A percentile compares a stretch with the other conserved stretches of the same genome.
These are phyloP conservation scores for Talaromyces funiculosus DNA, from an alignment of 2,329 filamentous ascomycete genomes.

Conservation along the genomic window DNA sequence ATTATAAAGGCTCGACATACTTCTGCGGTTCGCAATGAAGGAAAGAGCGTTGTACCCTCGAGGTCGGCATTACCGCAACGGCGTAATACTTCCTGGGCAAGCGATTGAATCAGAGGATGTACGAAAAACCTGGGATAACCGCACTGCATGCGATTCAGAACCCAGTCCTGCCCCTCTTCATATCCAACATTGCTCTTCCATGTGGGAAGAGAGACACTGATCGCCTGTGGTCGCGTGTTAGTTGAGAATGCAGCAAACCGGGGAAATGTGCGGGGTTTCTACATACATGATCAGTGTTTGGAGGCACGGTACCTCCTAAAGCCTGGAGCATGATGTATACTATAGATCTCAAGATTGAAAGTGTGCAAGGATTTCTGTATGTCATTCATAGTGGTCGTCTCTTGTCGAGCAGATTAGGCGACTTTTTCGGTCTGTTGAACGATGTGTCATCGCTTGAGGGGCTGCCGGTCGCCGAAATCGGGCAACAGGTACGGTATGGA, in stretches of 20 bases:
- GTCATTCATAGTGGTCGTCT: not conserved
- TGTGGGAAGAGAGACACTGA: slow-evolving; percentile 91
- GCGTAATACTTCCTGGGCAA: slow-evolving; percentile 63
- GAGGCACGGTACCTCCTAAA: slow-evolving; percentile 67
- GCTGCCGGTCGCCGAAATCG: slow-evolving; percentile 7
- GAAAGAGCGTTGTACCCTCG: slow-evolving; percentile 71
- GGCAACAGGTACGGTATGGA: not conserved
- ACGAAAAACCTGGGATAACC: slow-evolving; percentile 96
- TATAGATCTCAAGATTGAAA: not conserved
- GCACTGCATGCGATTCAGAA: slow-evolving; percentile 76
- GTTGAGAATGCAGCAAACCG: not conserved
- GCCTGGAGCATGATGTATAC: slow-evolving; percentile 30
- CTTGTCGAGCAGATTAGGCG: not conserved
- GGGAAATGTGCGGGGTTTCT: not conserved
- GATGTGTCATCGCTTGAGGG: slow-evolving; percentile 6
- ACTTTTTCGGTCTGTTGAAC: not conserved
- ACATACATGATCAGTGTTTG: slow-evolving; percentile 72
- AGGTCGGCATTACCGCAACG: slow-evolving; percentile 53
- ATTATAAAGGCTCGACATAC: slow-evolving; percentile 71
- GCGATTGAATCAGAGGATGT: slow-evolving; percentile 70
- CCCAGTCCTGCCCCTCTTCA: slow-evolving; percentile 85
- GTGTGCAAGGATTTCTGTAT: not conserved
- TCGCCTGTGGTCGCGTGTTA: slow-evolving; percentile 55
- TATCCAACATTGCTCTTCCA: slow-evolving; percentile 90
- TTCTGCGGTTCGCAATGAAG: slow-evolving; percentile 62